Percentiles rank a stretch among this genome's conserved stretches.
These are phyloP conservation scores for Blastobotrys attinorum DNA, from an alignment of 805 yeast species.

Conservation along the genomic window DNA sequence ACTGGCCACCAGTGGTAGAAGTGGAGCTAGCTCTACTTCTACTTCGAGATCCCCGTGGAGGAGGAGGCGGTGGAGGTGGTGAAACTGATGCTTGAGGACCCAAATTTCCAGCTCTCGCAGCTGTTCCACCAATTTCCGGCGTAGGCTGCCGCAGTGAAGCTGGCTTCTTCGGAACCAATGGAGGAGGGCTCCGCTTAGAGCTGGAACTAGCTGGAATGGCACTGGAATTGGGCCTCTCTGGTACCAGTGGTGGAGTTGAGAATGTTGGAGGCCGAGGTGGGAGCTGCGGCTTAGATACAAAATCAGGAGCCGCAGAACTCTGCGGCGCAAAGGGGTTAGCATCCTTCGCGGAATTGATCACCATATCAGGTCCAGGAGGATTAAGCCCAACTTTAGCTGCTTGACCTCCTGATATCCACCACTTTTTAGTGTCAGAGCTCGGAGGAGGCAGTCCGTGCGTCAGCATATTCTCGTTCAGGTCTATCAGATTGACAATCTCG, in stretches of 20 bases:
- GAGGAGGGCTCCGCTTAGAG: slow-evolving; percentile 2
- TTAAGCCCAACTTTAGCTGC: slow-evolving; percentile 59
- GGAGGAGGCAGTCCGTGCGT: slow-evolving; percentile 71
- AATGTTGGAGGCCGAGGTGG: slow-evolving; percentile 8
- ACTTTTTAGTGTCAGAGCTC: slow-evolving; percentile 67
- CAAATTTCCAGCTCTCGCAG: background rate
- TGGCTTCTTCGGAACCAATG: slow-evolving; percentile 6
- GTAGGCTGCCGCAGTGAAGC: background rate
- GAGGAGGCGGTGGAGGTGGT: slow-evolving; percentile 8
- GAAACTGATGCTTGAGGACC: too few species aligned
- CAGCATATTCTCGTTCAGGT: slow-evolving; percentile 20
- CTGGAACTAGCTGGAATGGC: background rate
- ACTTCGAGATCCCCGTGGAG: slow-evolving; percentile 10
- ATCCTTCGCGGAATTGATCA: slow-evolving; percentile 62
- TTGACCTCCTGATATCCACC: slow-evolving; percentile 87
- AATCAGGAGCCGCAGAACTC: slow-evolving; percentile 43
- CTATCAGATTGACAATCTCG: slow-evolving; percentile 22
- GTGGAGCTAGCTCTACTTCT: too few species aligned
- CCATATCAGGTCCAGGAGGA: slow-evolving; percentile 34
- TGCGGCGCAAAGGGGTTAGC: slow-evolving; percentile 60
- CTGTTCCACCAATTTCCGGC: background rate
- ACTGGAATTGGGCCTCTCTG: background rate
- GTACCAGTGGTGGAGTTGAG: background rate
- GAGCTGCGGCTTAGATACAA: slow-evolving; percentile 29
- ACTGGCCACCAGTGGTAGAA: background rate